phyloP scores from a whole-genome alignment of 352 stramenopile genomes.

The Globisporangium nagaii region DNA sequence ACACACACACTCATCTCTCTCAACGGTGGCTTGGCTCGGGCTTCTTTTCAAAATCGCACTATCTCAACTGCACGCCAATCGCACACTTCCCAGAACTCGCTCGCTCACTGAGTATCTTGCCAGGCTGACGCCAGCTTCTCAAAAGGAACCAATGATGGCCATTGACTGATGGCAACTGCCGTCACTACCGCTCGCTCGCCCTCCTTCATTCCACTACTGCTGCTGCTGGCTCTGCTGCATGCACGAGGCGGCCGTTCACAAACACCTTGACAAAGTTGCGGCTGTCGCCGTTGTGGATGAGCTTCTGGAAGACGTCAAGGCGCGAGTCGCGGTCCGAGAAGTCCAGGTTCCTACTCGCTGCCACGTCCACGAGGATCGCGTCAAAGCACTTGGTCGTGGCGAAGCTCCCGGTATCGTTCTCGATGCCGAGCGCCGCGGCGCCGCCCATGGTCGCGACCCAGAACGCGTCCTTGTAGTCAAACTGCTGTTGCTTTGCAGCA shows the following conservation, averaged over 20 bases:
- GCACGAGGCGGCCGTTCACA: constrained; percentile 46
- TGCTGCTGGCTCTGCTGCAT: constrained; percentile 12
- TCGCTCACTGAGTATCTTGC: too few relatives aligned
- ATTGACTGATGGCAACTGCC: too few relatives aligned
- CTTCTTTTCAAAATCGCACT: not conserved
- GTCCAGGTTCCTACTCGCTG: constrained; percentile 39
- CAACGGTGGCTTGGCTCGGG: not conserved
- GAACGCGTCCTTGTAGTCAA: constrained; percentile 83
- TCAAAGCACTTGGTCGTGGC: constrained; percentile 79
- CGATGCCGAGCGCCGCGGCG: constrained; percentile 62
- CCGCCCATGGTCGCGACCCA: constrained; percentile 86
- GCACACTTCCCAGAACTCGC: too few relatives aligned
- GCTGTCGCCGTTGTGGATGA: constrained; percentile 80
- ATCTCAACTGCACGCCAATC: too few relatives aligned
- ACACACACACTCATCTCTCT: too few relatives aligned
- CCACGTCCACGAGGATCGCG: constrained; percentile 71
- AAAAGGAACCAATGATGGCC: too few relatives aligned
- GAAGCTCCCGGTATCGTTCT: constrained; percentile 75
- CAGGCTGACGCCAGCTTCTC: too few relatives aligned
- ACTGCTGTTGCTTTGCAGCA: constrained; percentile 1
- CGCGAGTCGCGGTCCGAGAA: constrained; percentile 32
- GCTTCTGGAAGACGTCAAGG: constrained; percentile 75
- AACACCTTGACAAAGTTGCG: constrained; percentile 81
- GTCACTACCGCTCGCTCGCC: too few relatives aligned
- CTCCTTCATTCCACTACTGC: not conserved